Conservation (phyloP, 78 protist genomes). For the Dictyostelium intermedium region DNA sequence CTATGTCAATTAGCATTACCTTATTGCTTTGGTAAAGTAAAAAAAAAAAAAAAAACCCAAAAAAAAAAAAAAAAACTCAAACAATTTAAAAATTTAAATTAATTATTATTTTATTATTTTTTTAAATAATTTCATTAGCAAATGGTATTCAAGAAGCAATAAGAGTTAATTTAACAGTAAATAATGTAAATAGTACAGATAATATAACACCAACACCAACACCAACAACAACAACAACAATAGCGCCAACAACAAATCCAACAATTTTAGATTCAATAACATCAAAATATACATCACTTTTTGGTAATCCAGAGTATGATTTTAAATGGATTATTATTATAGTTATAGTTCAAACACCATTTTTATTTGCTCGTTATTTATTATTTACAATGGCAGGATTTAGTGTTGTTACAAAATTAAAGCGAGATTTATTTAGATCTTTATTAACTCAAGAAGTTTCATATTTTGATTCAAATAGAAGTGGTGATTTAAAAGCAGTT, state of each 20-base stretch:
- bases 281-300: neutral
- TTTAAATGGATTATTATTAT: constrained; percentile 58
- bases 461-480: constrained; percentile 49
- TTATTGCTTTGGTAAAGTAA: constrained; percentile 29
- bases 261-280: neutral
- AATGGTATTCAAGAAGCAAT: neutral
- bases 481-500: constrained; percentile 53
- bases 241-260: neutral
- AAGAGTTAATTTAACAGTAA: neutral
- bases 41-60: neutral
- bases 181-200: neutral
- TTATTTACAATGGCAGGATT: constrained; percentile 57
- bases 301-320: neutral
- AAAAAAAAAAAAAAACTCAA: neutral
- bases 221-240: neutral
- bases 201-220: neutral
- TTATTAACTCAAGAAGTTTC: constrained; percentile 47
- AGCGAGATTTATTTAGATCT: constrained; percentile 46
- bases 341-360: constrained; percentile 41
- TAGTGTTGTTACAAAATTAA: constrained; percentile 40
- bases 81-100: no score
- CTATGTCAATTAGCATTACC: constrained; percentile 64
- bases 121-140: neutral
- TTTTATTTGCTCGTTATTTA: constrained; percentile 40
- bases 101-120: no score